A percentile compares a stretch with the other conserved stretches of the same genome.
phyloP scores from a whole-genome alignment of 2,329 filamentous ascomycete species.

The Cercospora zeae-maydis region DNA sequence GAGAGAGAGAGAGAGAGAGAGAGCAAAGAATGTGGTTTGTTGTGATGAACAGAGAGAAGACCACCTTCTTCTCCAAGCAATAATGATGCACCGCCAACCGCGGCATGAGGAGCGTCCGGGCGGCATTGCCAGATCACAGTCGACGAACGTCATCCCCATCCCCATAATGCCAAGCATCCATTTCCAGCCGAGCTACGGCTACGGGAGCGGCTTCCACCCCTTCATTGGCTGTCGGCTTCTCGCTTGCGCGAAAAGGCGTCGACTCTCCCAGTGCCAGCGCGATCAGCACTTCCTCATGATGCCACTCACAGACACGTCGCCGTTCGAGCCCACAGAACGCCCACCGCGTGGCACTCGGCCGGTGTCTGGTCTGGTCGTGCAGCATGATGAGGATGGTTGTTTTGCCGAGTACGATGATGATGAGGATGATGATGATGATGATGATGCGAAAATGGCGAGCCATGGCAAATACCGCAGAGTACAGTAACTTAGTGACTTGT shows the following conservation, averaged over 20 bases:
- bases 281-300: background rate
- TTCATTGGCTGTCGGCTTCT: background rate
- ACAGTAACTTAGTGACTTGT: too few relatives aligned
- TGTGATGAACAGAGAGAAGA: too few relatives aligned
- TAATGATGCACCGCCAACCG: too few relatives aligned
- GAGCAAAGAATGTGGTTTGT: too few relatives aligned
- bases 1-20: too few relatives aligned
- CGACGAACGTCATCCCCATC: background rate
- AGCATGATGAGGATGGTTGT: background rate
- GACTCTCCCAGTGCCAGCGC: too few relatives aligned
- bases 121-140: background rate
- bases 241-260: background rate
- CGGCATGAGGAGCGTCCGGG: background rate
- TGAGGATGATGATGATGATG: too few relatives aligned
- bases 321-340: background rate
- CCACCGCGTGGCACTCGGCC: background rate
- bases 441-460: too few relatives aligned
- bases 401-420: background rate
- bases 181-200: background rate
- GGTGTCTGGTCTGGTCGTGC: background rate
- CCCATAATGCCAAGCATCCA: background rate
- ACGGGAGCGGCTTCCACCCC: too few relatives aligned
- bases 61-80: too few relatives aligned
- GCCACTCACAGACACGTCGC: background rate
- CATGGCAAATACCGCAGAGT: too few relatives aligned